Evolutionary conservation across 805 yeast species (phyloP), one percentile per base, ranked within the genome.

Genomic region (Wickerhamiella spandovensis): DNA sequence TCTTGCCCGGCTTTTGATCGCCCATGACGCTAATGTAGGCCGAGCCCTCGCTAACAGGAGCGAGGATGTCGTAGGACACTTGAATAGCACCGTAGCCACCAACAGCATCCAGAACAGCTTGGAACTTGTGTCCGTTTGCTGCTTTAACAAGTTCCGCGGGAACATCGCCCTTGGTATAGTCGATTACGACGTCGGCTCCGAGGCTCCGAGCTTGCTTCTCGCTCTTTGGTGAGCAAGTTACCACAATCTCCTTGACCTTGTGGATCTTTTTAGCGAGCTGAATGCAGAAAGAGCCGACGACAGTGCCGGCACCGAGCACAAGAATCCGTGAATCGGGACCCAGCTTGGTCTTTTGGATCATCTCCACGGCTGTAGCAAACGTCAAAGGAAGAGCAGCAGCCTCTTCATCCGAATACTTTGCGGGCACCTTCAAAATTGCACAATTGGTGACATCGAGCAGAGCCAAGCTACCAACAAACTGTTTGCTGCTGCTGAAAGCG

Each of bases 281-380:
- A 35, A 77, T 67, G 3, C 73, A 69, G 52, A 69, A 72, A 25
- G 72, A 61, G 21, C 89, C 88, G 15, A 82, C 88, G 13, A 81
- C 66, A 1, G 94, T 79, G 8, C 84, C 80, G 23, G 83, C 90
- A 38, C 95, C 95, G 45, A 83, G 67, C 20, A 85, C 72, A 46
- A 84, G 68, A 2, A 81, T 75, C 51, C 71, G 74, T 2, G 76
- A 67, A 8, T 68, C 66, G 13, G 67, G 66, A 32, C 66, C 67
- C 21, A 75, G 64, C 18, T 64, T 62, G 53, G 70, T 67, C 6
- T 59, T 53, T 8, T 61, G 60, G 28, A 74, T 61, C 47, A 71
- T 60, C 46, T 68, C 61, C 55, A 60, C 71, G 0, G 90, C 89
- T 3, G 94, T 81, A 18, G 78, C 77, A 55, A 74, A 77, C 0